Evolutionary conservation across 768 basidiomycete species (phyloP).

Genomic region (Mycena rebaudengoi): DNA sequence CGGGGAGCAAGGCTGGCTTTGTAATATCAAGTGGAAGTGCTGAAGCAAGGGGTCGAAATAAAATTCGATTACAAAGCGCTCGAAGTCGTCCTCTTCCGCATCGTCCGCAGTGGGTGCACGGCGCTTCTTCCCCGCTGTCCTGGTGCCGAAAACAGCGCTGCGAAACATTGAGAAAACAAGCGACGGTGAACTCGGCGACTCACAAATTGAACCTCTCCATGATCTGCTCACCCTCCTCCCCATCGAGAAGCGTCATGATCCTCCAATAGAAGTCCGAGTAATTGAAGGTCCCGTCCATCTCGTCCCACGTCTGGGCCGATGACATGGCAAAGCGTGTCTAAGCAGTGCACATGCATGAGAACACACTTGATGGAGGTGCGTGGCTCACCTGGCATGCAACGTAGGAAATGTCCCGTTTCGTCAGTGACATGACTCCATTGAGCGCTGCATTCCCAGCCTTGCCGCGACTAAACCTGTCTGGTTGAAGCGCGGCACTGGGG

Average conservation of each 20-base stretch:
- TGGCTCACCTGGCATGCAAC: slow-evolving; percentile 1
- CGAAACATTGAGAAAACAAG: background rate
- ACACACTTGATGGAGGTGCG: background rate
- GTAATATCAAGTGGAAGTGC: too few relatives aligned
- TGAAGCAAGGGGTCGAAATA: too few relatives aligned
- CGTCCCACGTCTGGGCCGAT: background rate
- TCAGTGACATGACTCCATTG: background rate
- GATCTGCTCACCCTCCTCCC: background rate
- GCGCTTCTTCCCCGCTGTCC: too few relatives aligned
- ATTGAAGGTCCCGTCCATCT: background rate
- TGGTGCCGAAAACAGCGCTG: background rate
- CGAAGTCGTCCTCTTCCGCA: too few relatives aligned
- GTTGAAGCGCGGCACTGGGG: background rate
- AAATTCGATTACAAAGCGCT: too few relatives aligned
- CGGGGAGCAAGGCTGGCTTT: too few relatives aligned
- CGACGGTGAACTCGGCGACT: background rate
- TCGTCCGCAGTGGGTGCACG: too few relatives aligned
- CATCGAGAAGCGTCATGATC: background rate
- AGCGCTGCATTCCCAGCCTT: slow-evolving; percentile 2
- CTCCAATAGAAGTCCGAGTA: slow-evolving; percentile 1
- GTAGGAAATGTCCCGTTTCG: background rate
- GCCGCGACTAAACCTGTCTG: background rate
- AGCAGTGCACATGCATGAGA: background rate
- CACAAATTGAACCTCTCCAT: background rate
- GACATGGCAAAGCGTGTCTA: slow-evolving; percentile 1